Evolutionary conservation across 2,329 filamentous ascomycete species (phyloP).

Genomic region (Lachnellula occidentalis): DNA sequence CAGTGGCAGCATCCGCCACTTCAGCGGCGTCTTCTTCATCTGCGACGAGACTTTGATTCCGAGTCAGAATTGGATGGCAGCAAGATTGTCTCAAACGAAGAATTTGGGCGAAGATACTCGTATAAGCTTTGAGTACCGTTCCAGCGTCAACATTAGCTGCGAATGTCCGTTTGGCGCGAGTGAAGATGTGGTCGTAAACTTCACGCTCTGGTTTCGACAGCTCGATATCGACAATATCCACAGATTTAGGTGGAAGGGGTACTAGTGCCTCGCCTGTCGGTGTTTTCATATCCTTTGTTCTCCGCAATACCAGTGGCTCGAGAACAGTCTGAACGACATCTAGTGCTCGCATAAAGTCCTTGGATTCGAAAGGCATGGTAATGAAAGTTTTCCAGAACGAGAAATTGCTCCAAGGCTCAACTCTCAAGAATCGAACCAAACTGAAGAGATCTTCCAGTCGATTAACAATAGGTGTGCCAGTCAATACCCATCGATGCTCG

Average conservation of each 20-base stretch:
- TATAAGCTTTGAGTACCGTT: constrained; percentile 90
- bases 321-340: constrained; percentile 97
- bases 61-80: constrained; percentile 85
- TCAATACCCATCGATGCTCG: constrained; percentile 85
- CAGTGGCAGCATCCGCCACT: constrained; percentile 71
- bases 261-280: constrained; percentile 79
- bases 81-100: constrained; percentile 87
- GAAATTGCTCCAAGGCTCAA: constrained; percentile 98
- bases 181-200: constrained; percentile 88
- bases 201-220: constrained; percentile 79
- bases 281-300: constrained; percentile 98
- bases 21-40: constrained; percentile 82
- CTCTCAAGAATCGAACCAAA: constrained; percentile 82
- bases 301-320: constrained; percentile 87
- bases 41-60: constrained; percentile 76
- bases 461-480: constrained; percentile 95
- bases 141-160: constrained; percentile 83
- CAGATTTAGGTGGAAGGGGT: constrained; percentile 69
- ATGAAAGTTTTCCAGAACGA: constrained; percentile 99
- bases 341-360: constrained; percentile 85
- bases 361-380: constrained; percentile 92
- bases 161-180: constrained; percentile 76
- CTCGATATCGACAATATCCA: constrained; percentile 84
- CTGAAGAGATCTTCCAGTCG: constrained; percentile 92
- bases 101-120: constrained; percentile 96